Percentiles rank a stretch among this genome's conserved stretches.
Evolutionary conservation across 2,329 filamentous ascomycete species (phyloP).

Genomic region (Nectriaceae sp.): DNA sequence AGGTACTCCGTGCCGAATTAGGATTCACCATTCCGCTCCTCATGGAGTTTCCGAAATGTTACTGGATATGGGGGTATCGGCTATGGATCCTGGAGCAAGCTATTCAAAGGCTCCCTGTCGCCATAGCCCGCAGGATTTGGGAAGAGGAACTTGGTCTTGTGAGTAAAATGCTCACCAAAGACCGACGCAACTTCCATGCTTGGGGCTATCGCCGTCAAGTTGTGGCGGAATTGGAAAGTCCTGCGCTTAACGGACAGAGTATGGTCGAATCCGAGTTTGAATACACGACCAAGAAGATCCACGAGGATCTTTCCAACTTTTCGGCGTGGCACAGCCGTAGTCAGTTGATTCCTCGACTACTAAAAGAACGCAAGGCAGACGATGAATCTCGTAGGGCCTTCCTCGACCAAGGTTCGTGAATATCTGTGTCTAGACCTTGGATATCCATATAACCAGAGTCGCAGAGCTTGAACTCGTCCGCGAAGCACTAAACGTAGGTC

Average conservation of each 20-base stretch:
- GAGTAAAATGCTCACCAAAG: slow-evolving; percentile 82
- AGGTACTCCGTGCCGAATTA: slow-evolving; percentile 72
- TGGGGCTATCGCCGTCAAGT: slow-evolving; percentile 89
- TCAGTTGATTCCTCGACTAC: slow-evolving; percentile 75
- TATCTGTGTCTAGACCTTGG: not conserved
- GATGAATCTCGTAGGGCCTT: slow-evolving; percentile 65
- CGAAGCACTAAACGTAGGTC: slow-evolving; percentile 81
- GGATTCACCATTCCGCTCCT: slow-evolving; percentile 82
- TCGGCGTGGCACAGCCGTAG: slow-evolving; percentile 94
- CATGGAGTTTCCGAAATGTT: slow-evolving; percentile 89
- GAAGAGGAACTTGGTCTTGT: slow-evolving; percentile 79
- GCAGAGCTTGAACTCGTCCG: slow-evolving; percentile 75
- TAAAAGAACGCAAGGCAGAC: slow-evolving; percentile 70
- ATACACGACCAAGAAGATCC: slow-evolving; percentile 90
- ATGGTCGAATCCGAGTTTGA: slow-evolving; percentile 81
- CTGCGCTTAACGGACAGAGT: slow-evolving; percentile 52
- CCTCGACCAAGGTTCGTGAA: slow-evolving; percentile 64
- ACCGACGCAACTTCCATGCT: slow-evolving; percentile 92
- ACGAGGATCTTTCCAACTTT: slow-evolving; percentile 86
- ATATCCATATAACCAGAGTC: not conserved
- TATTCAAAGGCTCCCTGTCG: slow-evolving; percentile 60
- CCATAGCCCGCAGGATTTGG: slow-evolving; percentile 70
- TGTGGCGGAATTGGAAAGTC: slow-evolving; percentile 71
- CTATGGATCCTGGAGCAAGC: slow-evolving; percentile 79
- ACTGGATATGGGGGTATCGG: slow-evolving; percentile 99